Evolutionary conservation across 768 basidiomycete genomes (phyloP), one percentile per base, ranked within the genome.

Genomic region (Trichaptum fuscoviolaceum): DNA sequence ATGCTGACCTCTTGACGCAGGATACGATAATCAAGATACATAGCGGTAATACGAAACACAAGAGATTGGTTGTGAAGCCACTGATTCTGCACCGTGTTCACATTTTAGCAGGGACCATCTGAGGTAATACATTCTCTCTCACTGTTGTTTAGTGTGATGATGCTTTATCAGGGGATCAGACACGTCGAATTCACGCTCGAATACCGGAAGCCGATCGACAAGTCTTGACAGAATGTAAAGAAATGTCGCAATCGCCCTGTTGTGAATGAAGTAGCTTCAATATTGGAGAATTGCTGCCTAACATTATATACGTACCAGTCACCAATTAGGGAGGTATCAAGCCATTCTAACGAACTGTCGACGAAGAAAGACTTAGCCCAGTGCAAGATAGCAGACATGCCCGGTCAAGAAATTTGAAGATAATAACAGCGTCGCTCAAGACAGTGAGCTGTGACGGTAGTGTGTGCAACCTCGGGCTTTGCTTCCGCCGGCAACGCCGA

Each of bases 101-200:
- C 7, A 20, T 35, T 57, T 17, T 17, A 26, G 30, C 35, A 35
- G 3, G 15, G 58, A 12, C 17, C 24, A 36, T 7, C 34, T 42
- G 26, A 30, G 30, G 30, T 30, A 30, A 30, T 35, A 18, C 36
- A 64, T n/a, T 23, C 42, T 35, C 20, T 72, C 80, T 68, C 69
- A 87, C 87, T 84, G 84, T 68, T 83, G 82, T 60, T 78, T 73
- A 59, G 74, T 75, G 69, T 86, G 82, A 15, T 81, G 80, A 70
- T 85, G 80, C 64, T 75, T 80, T 58, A 90, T 89, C 18, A 82
- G 73, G 10, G 81, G 77, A 69, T 90, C 88, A 57, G 83, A 72
- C 3, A 73, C 67, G 63, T 76, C 75, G 69, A 87, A 86, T 0
- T 80, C 78, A 18, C 87, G 79, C 70, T 85, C 77, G 70, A 79